These are phyloP conservation scores for Hypoxylon sp. DNA, from an alignment of 2,329 filamentous ascomycete species.

Conservation along the genomic window DNA sequence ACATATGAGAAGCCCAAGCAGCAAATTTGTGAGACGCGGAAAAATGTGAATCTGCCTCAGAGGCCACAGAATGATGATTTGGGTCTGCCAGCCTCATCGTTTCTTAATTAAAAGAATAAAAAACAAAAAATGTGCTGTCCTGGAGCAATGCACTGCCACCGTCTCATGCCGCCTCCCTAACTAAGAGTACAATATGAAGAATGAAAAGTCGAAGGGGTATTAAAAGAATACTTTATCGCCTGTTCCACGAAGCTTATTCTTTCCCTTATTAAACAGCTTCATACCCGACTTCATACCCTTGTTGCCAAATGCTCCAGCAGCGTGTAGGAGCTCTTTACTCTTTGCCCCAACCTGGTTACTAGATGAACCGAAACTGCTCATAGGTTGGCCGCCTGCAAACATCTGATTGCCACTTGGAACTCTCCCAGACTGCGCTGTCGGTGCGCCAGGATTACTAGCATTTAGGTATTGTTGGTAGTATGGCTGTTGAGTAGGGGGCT, in stretches of 20 bases:
- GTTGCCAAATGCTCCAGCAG: constrained; percentile 90
- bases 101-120: constrained; percentile 15
- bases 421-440: constrained; percentile 50
- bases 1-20: constrained; percentile 25
- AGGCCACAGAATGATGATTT: constrained; percentile 10
- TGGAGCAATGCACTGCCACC: constrained; percentile 20
- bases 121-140: constrained; percentile 11
- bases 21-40: constrained; percentile 1
- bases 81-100: neutral
- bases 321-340: constrained; percentile 90
- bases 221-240: constrained; percentile 91
- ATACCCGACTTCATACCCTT: constrained; percentile 93
- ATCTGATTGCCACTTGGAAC: constrained; percentile 53
- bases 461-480: constrained; percentile 72
- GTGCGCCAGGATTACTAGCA: constrained; percentile 58
- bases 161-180: constrained; percentile 20
- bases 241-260: constrained; percentile 81
- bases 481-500: constrained; percentile 59
- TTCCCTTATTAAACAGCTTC: constrained; percentile 90
- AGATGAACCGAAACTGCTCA: constrained; percentile 67
- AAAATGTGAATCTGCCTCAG: constrained; percentile 2
- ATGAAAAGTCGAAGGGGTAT: constrained; percentile 54
- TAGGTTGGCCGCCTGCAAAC: constrained; percentile 57
- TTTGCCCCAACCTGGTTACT: constrained; percentile 80
- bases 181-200: constrained; percentile 52